Percentiles rank a stretch among this genome's conserved stretches.
phyloP scores from a whole-genome alignment of 2,329 filamentous ascomycete genomes.

The Monilinia laxa region DNA sequence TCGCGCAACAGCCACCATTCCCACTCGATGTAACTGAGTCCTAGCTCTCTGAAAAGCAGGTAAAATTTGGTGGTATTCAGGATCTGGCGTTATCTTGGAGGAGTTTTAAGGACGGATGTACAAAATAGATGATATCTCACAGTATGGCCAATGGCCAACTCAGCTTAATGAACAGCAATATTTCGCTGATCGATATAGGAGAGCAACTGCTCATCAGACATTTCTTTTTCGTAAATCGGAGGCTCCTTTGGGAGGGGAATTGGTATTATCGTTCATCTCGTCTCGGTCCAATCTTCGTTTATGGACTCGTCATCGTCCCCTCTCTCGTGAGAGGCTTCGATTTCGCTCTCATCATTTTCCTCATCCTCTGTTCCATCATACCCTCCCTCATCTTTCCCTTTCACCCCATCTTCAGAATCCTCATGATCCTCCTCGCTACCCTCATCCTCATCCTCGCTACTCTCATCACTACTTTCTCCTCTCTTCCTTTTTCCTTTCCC shows the following conservation, averaged over 20 bases:
- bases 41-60: slow-evolving; percentile 20
- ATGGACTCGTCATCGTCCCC: not conserved
- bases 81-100: slow-evolving; percentile 24
- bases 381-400: slow-evolving; percentile 25
- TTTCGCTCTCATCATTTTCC: not conserved
- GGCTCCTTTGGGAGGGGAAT: not conserved
- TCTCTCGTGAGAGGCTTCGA: not conserved
- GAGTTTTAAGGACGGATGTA: slow-evolving; percentile 21
- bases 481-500: slow-evolving; percentile 39
- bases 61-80: not conserved
- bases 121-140: slow-evolving; percentile 18
- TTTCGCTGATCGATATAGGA: not conserved
- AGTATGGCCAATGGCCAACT: slow-evolving; percentile 8
- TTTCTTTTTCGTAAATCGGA: no score
- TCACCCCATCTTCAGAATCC: slow-evolving; percentile 35
- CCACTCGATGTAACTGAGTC: slow-evolving; percentile 32
- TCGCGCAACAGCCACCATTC: slow-evolving; percentile 25
- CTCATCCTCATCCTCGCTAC: slow-evolving; percentile 34
- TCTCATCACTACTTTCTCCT: slow-evolving; percentile 32
- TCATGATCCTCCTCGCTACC: slow-evolving; percentile 30
- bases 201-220: not conserved
- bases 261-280: not conserved
- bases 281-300: slow-evolving; percentile 14
- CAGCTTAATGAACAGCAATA: not conserved
- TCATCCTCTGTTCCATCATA: slow-evolving; percentile 22